Percentiles rank a stretch among this genome's conserved stretches.
phyloP scores from a whole-genome alignment of 805 yeast genomes.

The Trichomonascus vanleenenianus region DNA sequence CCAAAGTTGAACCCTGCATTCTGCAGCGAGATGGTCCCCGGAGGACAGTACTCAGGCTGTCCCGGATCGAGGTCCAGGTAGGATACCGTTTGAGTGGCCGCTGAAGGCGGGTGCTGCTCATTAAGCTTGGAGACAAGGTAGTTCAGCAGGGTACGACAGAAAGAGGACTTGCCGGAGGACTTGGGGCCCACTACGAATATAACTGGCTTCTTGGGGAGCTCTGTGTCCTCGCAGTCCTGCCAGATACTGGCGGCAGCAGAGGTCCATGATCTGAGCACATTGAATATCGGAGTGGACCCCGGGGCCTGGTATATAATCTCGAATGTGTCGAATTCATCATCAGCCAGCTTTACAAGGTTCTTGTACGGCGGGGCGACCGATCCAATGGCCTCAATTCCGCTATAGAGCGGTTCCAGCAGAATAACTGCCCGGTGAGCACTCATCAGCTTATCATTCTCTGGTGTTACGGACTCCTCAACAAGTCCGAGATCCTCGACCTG shows the following conservation, averaged over 20 bases:
- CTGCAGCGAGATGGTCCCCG: conserved; percentile 60
- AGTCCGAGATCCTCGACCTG: conserved; percentile 7
- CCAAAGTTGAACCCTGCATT: conserved; percentile 32
- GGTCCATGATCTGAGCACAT: conserved; percentile 19
- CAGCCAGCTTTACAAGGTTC: conserved; percentile 12
- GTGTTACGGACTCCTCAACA: conserved; percentile 7
- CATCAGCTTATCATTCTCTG: conserved; percentile 5
- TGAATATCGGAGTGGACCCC: conserved; percentile 5
- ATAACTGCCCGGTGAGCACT: conserved; percentile 5
- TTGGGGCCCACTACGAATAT: conserved; percentile 54
- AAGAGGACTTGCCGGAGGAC: conserved; percentile 77
- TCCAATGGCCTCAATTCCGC: conserved; percentile 5
- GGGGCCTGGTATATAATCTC: conserved; percentile 2
- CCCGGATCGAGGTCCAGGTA: conserved; percentile 83
- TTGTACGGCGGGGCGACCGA: conserved; percentile 24
- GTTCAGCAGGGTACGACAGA: conserved; percentile 49
- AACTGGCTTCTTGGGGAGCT: background rate
- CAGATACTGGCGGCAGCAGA: conserved; percentile 7
- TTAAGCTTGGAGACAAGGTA: conserved; percentile 29
- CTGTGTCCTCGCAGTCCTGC: background rate
- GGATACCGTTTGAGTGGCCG: conserved; percentile 30
- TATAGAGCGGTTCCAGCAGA: conserved; percentile 1
- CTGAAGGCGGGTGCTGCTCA: background rate
- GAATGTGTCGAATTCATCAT: background rate
- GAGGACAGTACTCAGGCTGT: conserved; percentile 69